phyloP scores from a whole-genome alignment of 75 land plant genomes.

The Chamaecyparis obtusa region DNA sequence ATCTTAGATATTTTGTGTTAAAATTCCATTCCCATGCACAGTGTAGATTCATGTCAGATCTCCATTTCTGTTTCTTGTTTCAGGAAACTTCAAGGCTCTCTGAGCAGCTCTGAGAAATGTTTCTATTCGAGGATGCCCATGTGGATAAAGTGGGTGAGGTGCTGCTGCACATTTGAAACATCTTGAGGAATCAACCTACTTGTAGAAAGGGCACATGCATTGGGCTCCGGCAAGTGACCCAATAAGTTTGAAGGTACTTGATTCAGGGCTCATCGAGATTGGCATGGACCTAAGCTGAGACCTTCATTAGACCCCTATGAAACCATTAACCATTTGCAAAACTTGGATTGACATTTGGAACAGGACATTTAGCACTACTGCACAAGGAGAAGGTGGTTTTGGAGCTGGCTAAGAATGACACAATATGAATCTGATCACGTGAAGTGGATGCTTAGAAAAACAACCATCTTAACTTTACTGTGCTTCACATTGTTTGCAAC shows the following conservation, averaged over 20 bases:
- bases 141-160: neutral
- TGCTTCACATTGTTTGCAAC: slow-evolving; percentile 8
- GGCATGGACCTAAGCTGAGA: neutral
- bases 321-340: neutral
- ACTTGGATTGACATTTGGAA: neutral
- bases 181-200: neutral
- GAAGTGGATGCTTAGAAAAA: neutral
- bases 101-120: no score
- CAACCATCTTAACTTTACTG: neutral
- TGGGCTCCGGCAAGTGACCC: neutral
- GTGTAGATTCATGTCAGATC: no score
- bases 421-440: neutral
- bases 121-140: no score
- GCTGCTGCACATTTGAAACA: neutral
- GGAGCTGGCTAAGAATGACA: slow-evolving; percentile 1
- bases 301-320: neutral
- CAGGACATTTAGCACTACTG: no score
- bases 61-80: no score
- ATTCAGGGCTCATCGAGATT: neutral
- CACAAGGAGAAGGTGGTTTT: neutral
- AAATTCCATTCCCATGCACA: no score
- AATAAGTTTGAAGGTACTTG: neutral
- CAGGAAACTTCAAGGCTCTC: no score
- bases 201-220: neutral
- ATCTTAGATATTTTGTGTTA: no score